Conservation (phyloP, 2,329 filamentous ascomycete genomes). For the Chrysosporium queenslandicum region DNA sequence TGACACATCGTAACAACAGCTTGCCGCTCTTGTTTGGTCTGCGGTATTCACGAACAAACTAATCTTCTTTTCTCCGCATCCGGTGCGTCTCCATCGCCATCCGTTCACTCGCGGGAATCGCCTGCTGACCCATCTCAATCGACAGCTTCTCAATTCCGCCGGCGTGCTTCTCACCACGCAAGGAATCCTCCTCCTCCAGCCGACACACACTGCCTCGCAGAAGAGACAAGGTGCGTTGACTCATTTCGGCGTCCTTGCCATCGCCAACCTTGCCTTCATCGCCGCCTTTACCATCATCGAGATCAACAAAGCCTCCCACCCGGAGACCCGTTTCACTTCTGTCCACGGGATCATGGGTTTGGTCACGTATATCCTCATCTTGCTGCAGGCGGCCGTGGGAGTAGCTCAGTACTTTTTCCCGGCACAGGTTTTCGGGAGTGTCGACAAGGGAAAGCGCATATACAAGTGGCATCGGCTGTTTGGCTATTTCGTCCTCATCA, state of each 20-base stretch:
- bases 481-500: constrained; percentile 62
- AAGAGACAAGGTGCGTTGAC: constrained; percentile 54
- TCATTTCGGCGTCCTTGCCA: constrained; percentile 59
- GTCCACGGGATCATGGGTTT: constrained; percentile 76
- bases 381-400: constrained; percentile 66
- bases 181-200: constrained; percentile 75
- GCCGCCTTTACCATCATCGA: constrained; percentile 38
- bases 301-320: constrained; percentile 68
- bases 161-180: constrained; percentile 68
- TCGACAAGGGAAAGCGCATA: constrained; percentile 65
- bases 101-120: no score
- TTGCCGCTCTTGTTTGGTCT: constrained; percentile 67
- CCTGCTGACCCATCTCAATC: neutral
- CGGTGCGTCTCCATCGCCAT: constrained; percentile 46
- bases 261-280: constrained; percentile 39
- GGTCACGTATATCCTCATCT: constrained; percentile 57
- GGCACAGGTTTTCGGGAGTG: constrained; percentile 58
- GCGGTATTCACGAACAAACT: constrained; percentile 59
- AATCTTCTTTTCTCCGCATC: constrained; percentile 81
- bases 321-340: constrained; percentile 55
- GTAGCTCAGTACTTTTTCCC: constrained; percentile 74
- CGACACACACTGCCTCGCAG: constrained; percentile 65
- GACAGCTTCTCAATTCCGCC: constrained; percentile 47
- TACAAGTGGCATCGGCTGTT: constrained; percentile 81
- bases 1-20: constrained; percentile 30